Evolutionary conservation across 2,329 filamentous ascomycete species (phyloP), one percentile per base, ranked within the genome.

Genomic region (Westerdykella sp.): DNA sequence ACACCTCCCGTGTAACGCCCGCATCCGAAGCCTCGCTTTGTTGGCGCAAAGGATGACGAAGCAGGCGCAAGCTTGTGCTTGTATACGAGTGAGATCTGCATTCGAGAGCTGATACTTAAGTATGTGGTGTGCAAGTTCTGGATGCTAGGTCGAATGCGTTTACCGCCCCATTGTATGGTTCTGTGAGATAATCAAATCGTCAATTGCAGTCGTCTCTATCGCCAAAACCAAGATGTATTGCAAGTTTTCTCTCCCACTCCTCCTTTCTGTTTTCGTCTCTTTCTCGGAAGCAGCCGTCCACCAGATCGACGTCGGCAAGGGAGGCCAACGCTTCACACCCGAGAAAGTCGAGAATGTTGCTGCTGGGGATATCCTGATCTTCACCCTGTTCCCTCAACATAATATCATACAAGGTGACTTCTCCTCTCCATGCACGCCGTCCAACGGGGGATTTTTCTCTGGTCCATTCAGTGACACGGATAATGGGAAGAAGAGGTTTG

Each of bases 401-500:
- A 41, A 55, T 41, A 45, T 56, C 10, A 46, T 46, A 1, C 37
- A 54, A 36, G 43, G 46, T 11, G 25, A 42, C 10, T 54, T 48
- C 40, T 34, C 38, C 39, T 41, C 25, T 10, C 51, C 55, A 2
- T 57, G 55, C 45, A 32, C 32, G 12, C 44, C 47, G 5, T 14
- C 22, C 10, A 41, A 46, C 14, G 39, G 43, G 12, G 47, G 50
- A 36, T 57, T 57, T 39, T 61, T 51, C 46, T 52, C 47, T 16
- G 56, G 57, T 14, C 41, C 49, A 2, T 57, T 45, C 40, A 39
- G 30, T n/a, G 41, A 42, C 12, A 57, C 55, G 15, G 42, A 56
- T 25, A 48, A 42, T 9, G 54, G 55, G 5, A 44, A 50, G 7
- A 51, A 44, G 47, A 55, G 47, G 30, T 61, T 60, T 31, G 54